Evolutionary conservation across 768 basidiomycete genomes (phyloP).

Genomic region (Pleurotus platypus): DNA sequence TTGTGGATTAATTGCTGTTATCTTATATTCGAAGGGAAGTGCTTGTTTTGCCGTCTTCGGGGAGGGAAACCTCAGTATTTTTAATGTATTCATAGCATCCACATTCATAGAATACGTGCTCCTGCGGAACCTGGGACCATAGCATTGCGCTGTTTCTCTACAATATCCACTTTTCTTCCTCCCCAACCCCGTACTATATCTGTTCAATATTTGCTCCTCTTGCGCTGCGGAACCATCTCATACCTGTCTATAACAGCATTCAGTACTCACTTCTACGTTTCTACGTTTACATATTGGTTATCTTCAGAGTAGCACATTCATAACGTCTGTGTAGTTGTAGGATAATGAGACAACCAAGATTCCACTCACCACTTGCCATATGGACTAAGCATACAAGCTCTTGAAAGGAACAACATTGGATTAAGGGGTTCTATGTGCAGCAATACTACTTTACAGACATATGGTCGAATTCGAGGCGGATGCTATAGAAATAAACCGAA

Average conservation of each 20-base stretch:
- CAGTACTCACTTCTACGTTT: constrained; percentile 6
- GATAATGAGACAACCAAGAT: constrained; percentile 11
- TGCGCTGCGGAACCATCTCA: constrained; percentile 14
- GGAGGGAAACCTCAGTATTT: neutral
- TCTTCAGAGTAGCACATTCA: constrained; percentile 7
- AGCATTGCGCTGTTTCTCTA: constrained; percentile 8
- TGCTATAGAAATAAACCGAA: neutral
- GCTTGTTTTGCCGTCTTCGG: neutral
- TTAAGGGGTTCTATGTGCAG: too few relatives aligned
- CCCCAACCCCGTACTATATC: constrained; percentile 11
- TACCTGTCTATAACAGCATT: constrained; percentile 10
- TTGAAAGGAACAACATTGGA: neutral
- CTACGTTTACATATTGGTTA: constrained; percentile 18
- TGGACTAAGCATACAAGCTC: neutral
- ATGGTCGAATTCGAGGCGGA: too few relatives aligned
- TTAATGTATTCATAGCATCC: constrained; percentile 8
- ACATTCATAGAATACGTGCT: constrained; percentile 8
- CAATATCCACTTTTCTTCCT: constrained; percentile 7
- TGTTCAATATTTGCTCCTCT: constrained; percentile 10
- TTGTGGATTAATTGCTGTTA: constrained; percentile 5
- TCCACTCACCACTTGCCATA: neutral
- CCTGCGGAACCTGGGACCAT: constrained; percentile 4
- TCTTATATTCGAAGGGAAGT: constrained; percentile 7
- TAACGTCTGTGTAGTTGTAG: constrained; percentile 9
- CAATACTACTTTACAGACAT: too few relatives aligned